Evolutionary conservation across 2,329 filamentous ascomycete genomes (phyloP).

Genomic region (Coleophoma eucalyptorum): DNA sequence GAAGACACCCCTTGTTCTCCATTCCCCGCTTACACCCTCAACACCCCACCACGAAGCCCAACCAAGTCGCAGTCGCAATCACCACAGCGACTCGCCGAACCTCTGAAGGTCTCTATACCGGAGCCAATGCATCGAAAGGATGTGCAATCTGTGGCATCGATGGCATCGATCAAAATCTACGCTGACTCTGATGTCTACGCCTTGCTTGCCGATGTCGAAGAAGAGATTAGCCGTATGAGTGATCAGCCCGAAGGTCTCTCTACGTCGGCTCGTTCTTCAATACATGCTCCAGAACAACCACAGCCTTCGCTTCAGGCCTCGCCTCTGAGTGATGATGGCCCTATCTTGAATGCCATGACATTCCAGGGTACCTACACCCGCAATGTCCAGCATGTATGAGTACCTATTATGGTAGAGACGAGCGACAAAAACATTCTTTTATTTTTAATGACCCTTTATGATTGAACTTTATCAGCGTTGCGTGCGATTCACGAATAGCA

Average conservation of each 20-base stretch:
- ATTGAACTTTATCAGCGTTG: too few species aligned
- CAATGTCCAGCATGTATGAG: background rate
- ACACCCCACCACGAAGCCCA: conserved; percentile 19
- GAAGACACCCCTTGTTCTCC: conserved; percentile 13
- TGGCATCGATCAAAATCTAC: conserved; percentile 40
- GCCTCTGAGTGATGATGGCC: conserved; percentile 1
- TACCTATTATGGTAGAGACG: too few species aligned
- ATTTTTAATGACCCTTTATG: too few species aligned
- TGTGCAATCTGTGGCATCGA: background rate
- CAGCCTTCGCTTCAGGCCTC: background rate
- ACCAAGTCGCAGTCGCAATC: conserved; percentile 31
- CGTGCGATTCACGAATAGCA: too few species aligned
- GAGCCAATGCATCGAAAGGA: background rate
- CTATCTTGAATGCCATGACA: conserved; percentile 9
- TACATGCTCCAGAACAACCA: background rate
- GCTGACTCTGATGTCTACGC: conserved; percentile 65
- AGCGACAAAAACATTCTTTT: too few species aligned
- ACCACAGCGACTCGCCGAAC: conserved; percentile 16
- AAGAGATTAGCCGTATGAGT: conserved; percentile 45
- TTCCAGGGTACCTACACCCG: conserved; percentile 2
- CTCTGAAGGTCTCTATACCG: conserved; percentile 10
- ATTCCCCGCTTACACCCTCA: conserved; percentile 3
- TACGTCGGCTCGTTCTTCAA: background rate
- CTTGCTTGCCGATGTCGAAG: conserved; percentile 63
- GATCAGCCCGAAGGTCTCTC: conserved; percentile 5